Conservation (phyloP, 176 grass and related monocot species). For the Cenchrus fungigraminus region DNA sequence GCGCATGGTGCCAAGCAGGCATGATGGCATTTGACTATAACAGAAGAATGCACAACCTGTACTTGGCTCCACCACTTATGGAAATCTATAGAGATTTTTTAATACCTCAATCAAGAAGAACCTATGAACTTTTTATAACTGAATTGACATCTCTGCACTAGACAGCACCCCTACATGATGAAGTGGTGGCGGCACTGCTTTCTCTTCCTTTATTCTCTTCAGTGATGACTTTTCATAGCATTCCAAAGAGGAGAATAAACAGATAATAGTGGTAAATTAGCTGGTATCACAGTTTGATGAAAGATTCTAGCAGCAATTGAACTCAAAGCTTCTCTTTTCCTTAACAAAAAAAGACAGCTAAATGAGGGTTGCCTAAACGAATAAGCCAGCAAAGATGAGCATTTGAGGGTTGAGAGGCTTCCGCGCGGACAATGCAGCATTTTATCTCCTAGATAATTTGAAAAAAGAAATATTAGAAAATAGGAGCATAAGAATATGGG, state of each 20-base stretch:
- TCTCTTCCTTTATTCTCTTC: conserved; percentile 57
- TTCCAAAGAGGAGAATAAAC: conserved; percentile 53
- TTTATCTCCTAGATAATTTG: conserved; percentile 19
- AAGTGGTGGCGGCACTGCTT: conserved; percentile 46
- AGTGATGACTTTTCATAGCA: conserved; percentile 36
- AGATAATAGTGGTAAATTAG: conserved; percentile 44
- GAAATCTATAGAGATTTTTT: conserved; percentile 46
- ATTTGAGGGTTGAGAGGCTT: conserved; percentile 31
- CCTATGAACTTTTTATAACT: conserved; percentile 32
- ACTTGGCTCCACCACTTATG: conserved; percentile 61
- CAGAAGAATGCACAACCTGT: conserved; percentile 40
- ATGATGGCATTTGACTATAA: conserved; percentile 48
- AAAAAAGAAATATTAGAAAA: conserved; percentile 20
- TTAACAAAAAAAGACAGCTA: conserved; percentile 44
- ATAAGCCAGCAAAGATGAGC: conserved; percentile 31
- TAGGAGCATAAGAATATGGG: conserved; percentile 39
- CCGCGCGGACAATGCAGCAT: conserved; percentile 29
- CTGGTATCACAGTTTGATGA: conserved; percentile 38
- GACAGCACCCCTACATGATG: conserved; percentile 38
- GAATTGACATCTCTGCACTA: conserved; percentile 55
- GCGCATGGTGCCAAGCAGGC: conserved; percentile 39
- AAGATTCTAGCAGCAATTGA: conserved; percentile 54
- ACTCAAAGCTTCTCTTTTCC: conserved; percentile 50
- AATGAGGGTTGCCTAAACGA: conserved; percentile 35
- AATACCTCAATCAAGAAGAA: conserved; percentile 44